Conservation (phyloP, 2,329 filamentous ascomycete genomes). For the Elsinoe arachidis region DNA sequence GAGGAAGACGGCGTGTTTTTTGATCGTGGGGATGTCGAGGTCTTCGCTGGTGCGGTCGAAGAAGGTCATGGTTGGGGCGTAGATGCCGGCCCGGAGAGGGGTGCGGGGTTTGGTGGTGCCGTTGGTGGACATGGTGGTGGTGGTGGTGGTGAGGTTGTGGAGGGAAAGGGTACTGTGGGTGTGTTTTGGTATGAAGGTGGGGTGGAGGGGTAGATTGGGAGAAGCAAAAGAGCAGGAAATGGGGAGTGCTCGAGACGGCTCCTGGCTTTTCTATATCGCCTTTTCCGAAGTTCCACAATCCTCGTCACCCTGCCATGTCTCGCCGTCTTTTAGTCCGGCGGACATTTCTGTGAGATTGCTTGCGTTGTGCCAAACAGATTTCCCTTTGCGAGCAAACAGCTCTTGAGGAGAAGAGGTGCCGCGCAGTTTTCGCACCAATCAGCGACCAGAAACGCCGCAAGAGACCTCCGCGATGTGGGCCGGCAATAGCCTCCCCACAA, state of each 20-base stretch:
- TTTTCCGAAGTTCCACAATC: not conserved
- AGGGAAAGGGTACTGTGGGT: not conserved
- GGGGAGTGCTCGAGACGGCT: not conserved
- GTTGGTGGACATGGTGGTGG: slow-evolving; percentile 25
- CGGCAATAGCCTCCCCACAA: not conserved
- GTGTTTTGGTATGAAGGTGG: not conserved
- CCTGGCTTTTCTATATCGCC: not conserved
- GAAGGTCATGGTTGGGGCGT: slow-evolving; percentile 85
- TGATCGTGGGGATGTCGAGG: slow-evolving; percentile 69
- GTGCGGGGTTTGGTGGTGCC: slow-evolving; percentile 26
- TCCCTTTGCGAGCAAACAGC: not conserved
- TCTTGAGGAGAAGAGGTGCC: not conserved
- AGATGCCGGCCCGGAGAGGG: slow-evolving; percentile 73
- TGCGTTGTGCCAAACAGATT: slow-evolving; percentile 3
- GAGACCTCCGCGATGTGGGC: not conserved
- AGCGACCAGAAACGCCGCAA: not conserved
- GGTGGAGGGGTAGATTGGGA: slow-evolving; percentile 1
- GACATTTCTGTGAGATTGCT: not conserved
- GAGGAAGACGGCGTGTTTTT: slow-evolving; percentile 71
- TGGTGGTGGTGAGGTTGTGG: not conserved
- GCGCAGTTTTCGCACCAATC: slow-evolving; percentile 7
- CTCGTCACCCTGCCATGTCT: not conserved
- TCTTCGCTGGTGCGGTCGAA: slow-evolving; percentile 79
- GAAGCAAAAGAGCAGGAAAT: slow-evolving; percentile 1
- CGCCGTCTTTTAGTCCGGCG: slow-evolving; percentile 1